Evolutionary conservation across 1,139 yeast genomes (phyloP), one percentile per base, ranked within the genome.

Genomic region (Pichia sp.): DNA sequence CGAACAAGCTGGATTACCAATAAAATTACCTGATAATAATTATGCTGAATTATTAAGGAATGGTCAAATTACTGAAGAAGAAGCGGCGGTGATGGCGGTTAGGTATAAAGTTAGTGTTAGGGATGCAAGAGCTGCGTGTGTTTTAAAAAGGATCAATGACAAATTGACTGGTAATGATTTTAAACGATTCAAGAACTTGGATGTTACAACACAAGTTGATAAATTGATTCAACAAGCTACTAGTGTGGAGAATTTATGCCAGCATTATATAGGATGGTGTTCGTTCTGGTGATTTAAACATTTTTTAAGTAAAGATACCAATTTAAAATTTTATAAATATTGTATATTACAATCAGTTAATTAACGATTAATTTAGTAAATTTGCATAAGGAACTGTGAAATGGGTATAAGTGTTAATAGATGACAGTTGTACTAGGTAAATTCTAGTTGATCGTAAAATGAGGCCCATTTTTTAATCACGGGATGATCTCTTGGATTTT

Each of bases 251-350:
- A 92, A 92, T 58, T 68, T 94, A 49, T 92, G 98, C 61, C 96
- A 89, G 64, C 98, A 92, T 64, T 94, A 87, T 61, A 86, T 94
- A 51, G 99, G 99, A 22, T 94, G 99, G 98, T 92, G 98, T 67
- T 86, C 97, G 0, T 92, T 90, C 78, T 92, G 98, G 97, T 90
- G 33, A 39, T 16, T 1, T 25, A 8, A 6, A 20, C 37, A 4
- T 37, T 51, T 12, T 35, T 37, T 7, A 41, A 30, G n/a, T n/a
- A n/a, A n/a, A n/a, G n/a, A n/a, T n/a, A n/a, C n/a, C n/a, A n/a
- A n/a, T n/a, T n/a, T n/a, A n/a, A n/a, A n/a, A n/a, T n/a, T n/a
- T n/a, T n/a, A n/a, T n/a, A n/a, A n/a, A n/a, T n/a, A n/a, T n/a
- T n/a, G n/a, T n/a, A n/a, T n/a, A n/a, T n/a, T n/a, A n/a, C n/a